Evolutionary conservation across 192 early-diverging fungal genomes (phyloP).

Genomic region (Gonapodya sp.): DNA sequence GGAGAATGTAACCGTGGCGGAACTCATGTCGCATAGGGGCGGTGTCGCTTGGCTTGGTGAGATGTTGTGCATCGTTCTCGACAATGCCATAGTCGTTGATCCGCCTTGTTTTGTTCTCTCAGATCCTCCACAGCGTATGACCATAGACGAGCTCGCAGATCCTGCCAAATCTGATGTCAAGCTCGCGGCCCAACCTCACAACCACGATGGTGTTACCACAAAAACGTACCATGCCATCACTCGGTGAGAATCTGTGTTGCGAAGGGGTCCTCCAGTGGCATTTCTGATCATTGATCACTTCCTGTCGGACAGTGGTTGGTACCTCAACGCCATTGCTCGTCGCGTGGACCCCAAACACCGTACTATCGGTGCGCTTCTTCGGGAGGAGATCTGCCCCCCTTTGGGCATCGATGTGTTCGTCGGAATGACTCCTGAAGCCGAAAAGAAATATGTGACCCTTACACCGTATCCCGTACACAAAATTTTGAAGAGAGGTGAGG

Average conservation of each 20-base stretch:
- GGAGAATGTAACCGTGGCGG: conserved; percentile 49
- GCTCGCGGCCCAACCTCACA: conserved; percentile 51
- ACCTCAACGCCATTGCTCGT: conserved; percentile 61
- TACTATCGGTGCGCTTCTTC: conserved; percentile 47
- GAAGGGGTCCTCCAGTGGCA: too few species aligned
- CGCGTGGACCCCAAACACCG: conserved; percentile 46
- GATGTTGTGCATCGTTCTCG: too few species aligned
- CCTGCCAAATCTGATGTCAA: conserved; percentile 31
- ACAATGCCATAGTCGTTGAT: too few species aligned
- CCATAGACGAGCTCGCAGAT: conserved; percentile 32
- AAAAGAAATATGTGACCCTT: background rate
- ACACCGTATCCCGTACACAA: background rate
- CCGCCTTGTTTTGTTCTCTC: background rate
- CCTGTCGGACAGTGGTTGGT: conserved; percentile 61
- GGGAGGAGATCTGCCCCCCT: conserved; percentile 41
- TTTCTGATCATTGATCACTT: too few species aligned
- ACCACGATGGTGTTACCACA: conserved; percentile 35
- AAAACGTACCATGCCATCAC: conserved; percentile 24
- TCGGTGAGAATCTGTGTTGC: too few species aligned
- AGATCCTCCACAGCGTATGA: conserved; percentile 17
- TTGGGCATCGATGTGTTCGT: conserved; percentile 49
- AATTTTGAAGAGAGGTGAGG: background rate
- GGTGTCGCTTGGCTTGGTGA: conserved; percentile 46
- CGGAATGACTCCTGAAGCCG: conserved; percentile 7
- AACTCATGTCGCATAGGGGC: conserved; percentile 50